phyloP scores from a whole-genome alignment of 2,329 filamentous ascomycete species.

The Microsporum ferrugineum region DNA sequence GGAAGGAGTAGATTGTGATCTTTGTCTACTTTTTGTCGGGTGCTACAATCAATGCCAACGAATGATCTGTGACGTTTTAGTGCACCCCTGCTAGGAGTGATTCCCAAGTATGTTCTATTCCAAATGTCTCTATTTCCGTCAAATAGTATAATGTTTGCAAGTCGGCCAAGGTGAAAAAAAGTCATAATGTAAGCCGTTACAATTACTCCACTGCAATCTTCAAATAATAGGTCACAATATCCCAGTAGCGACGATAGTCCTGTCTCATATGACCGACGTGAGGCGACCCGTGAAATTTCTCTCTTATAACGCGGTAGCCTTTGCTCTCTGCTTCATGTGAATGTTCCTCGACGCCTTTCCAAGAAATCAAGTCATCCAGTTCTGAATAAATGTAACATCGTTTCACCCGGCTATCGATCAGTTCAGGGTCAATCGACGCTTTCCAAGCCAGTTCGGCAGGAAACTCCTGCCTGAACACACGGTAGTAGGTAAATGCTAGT shows the following conservation, averaged over 20 bases:
- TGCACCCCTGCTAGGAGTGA: too few relatives aligned
- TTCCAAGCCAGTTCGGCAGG: slow-evolving; percentile 20
- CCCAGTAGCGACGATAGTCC: slow-evolving; percentile 32
- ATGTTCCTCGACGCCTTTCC: slow-evolving; percentile 29
- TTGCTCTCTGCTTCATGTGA: slow-evolving; percentile 22
- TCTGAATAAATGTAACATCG: slow-evolving; percentile 34
- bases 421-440: slow-evolving; percentile 23
- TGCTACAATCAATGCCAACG: too few relatives aligned
- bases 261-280: slow-evolving; percentile 33
- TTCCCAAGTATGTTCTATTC: too few relatives aligned
- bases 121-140: too few relatives aligned
- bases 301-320: slow-evolving; percentile 25
- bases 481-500: slow-evolving; percentile 14
- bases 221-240: slow-evolving; percentile 19
- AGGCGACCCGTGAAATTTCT: slow-evolving; percentile 27
- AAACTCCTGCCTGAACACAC: slow-evolving; percentile 17
- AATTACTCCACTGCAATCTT: slow-evolving; percentile 3
- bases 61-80: too few relatives aligned
- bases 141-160: not conserved
- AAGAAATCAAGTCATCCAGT: slow-evolving; percentile 27
- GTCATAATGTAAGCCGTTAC: not conserved
- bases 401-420: slow-evolving; percentile 11
- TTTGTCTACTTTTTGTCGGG: too few relatives aligned
- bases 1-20: too few relatives aligned
- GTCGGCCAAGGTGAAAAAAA: too few relatives aligned